phyloP scores from a whole-genome alignment of 306 rosid species.

The Cicer judaicum region DNA sequence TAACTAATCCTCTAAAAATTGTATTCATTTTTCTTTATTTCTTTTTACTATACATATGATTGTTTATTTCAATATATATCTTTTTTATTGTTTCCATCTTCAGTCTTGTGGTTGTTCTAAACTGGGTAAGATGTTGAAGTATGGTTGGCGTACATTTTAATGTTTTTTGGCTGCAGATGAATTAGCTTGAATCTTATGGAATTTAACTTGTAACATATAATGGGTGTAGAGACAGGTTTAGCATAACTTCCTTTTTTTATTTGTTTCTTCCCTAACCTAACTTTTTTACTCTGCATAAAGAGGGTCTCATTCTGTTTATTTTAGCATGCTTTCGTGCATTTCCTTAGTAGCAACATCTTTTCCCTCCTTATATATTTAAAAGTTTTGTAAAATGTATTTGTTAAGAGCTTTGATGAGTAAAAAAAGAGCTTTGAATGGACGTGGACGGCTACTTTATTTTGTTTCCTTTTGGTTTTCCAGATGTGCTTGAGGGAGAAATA shows the following conservation, averaged over 20 bases:
- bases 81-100: neutral
- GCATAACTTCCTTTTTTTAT: neutral
- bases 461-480: constrained; percentile 53
- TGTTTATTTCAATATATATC: neutral
- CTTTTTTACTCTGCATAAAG: neutral
- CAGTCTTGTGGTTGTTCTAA: neutral
- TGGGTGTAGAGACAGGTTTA: constrained; percentile 1
- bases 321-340: constrained; percentile 1
- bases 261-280: neutral
- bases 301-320: constrained; percentile 17
- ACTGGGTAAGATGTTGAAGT: constrained; percentile 8
- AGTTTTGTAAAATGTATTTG: neutral
- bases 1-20: neutral
- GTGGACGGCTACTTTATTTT: constrained; percentile 20
- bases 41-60: neutral
- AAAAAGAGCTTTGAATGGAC: constrained; percentile 22
- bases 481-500: constrained; percentile 91
- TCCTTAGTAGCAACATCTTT: constrained; percentile 20
- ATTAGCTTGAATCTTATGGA: constrained; percentile 25
- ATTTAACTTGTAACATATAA: constrained; percentile 15
- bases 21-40: constrained; percentile 1
- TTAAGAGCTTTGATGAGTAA: constrained; percentile 8
- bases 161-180: constrained; percentile 14
- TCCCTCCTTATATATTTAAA: neutral
- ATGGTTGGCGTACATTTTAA: constrained; percentile 13